A percentile compares a stretch with the other conserved stretches of the same genome.
These are phyloP conservation scores for Mycena galericulata DNA, from an alignment of 768 basidiomycete genomes.

Conservation along the genomic window DNA sequence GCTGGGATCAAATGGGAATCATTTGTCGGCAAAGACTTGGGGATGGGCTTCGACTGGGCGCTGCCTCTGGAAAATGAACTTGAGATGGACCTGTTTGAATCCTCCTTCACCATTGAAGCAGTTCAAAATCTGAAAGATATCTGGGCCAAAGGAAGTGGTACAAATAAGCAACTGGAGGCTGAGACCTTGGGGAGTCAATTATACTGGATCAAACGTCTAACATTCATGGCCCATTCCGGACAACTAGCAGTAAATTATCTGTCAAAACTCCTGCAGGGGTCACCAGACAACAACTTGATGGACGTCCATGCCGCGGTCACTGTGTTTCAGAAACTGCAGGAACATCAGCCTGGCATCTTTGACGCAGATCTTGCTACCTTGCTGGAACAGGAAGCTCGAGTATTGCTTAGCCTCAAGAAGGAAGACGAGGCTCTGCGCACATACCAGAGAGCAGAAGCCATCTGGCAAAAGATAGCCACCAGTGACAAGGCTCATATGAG, in stretches of 20 bases:
- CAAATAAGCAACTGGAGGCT: not conserved
- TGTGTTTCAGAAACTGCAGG: not conserved
- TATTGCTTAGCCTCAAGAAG: not conserved
- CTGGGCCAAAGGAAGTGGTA: no score
- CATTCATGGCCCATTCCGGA: constrained; percentile 1
- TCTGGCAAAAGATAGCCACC: not conserved
- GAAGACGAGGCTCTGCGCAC: not conserved
- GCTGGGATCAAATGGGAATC: not conserved
- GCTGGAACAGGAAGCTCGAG: not conserved
- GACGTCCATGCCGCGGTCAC: not conserved
- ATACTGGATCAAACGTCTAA: not conserved
- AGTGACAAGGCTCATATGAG: not conserved
- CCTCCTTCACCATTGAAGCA: no score
- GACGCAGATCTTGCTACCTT: constrained; percentile 1
- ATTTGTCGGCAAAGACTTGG: not conserved
- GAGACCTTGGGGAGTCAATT: not conserved
- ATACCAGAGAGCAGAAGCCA: not conserved
- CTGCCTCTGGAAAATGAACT: not conserved
- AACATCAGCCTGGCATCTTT: not conserved
- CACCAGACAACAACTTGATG: not conserved
- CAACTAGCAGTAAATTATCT: not conserved
- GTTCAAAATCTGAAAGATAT: not conserved
- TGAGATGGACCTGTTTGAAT: not conserved
- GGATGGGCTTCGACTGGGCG: not conserved
- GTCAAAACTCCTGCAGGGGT: not conserved